Conservation (phyloP, 2,329 filamentous ascomycete species). For the Penicillium palitans region DNA sequence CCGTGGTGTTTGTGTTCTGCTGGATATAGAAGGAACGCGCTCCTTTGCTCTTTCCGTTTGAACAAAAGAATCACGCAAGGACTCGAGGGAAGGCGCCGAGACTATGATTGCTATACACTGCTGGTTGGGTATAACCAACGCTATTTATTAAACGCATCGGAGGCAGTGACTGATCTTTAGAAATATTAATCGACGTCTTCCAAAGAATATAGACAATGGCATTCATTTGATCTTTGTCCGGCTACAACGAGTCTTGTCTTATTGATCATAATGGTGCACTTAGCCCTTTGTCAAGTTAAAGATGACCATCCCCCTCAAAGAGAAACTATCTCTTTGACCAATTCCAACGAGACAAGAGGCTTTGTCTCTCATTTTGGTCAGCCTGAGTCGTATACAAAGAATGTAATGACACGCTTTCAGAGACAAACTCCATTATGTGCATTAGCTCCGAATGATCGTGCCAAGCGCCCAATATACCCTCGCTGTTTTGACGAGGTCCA, state of each 20-base stretch:
- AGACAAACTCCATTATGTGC: background rate
- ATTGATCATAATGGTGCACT: background rate
- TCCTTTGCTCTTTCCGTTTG: background rate
- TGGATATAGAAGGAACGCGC: background rate
- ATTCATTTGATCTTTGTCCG: conserved; percentile 1
- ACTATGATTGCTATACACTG: background rate
- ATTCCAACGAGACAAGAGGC: background rate
- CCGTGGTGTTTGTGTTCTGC: background rate
- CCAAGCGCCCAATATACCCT: background rate
- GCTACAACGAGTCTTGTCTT: background rate
- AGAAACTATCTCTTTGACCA: background rate
- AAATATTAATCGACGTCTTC: background rate
- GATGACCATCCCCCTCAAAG: background rate
- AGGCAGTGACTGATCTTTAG: background rate
- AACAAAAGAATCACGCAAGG: background rate
- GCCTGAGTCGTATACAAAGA: background rate
- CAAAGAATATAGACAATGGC: background rate
- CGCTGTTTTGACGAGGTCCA: background rate
- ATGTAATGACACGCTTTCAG: too few species aligned
- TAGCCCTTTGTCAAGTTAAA: background rate
- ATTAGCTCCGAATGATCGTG: background rate
- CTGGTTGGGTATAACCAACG: background rate
- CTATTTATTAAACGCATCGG: background rate
- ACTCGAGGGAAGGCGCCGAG: background rate
- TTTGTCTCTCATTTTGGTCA: background rate